Evolutionary conservation across 2,329 filamentous ascomycete genomes (phyloP).

Genomic region (Waltergamsia citrina): DNA sequence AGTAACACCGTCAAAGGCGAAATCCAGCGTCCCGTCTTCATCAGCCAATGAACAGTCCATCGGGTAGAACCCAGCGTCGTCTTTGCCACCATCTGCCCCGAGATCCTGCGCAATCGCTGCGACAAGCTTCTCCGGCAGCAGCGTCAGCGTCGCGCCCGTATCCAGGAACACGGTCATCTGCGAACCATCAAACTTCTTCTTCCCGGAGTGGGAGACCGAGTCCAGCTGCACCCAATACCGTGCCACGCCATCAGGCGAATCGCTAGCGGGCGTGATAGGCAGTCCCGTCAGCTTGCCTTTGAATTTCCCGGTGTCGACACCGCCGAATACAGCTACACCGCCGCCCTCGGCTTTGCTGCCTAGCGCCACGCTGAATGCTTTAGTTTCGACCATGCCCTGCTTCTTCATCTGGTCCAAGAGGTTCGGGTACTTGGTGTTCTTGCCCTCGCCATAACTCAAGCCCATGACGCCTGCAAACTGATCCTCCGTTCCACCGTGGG

Average conservation of each 20-base stretch:
- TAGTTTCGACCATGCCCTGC: constrained; percentile 46
- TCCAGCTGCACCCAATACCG: constrained; percentile 43
- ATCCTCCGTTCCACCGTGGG: constrained; percentile 32
- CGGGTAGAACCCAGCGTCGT: constrained; percentile 32
- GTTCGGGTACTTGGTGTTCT: constrained; percentile 37
- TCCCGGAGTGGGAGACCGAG: constrained; percentile 21
- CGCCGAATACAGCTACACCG: constrained; percentile 60
- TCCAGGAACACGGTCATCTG: constrained; percentile 55
- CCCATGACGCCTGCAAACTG: constrained; percentile 57
- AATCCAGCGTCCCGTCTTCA: constrained; percentile 34
- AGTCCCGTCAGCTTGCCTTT: constrained; percentile 47
- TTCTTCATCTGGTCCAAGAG: constrained; percentile 39
- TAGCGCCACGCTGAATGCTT: constrained; percentile 56
- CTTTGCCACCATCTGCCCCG: constrained; percentile 25
- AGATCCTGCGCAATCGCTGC: constrained; percentile 38
- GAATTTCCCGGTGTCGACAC: constrained; percentile 57
- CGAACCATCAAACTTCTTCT: constrained; percentile 21
- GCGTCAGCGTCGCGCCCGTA: constrained; percentile 59
- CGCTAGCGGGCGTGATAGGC: constrained; percentile 47
- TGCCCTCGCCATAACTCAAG: constrained; percentile 54
- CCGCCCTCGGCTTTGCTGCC: constrained; percentile 50
- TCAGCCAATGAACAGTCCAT: constrained; percentile 33
- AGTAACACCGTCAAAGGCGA: constrained; percentile 35
- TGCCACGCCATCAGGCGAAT: constrained; percentile 44
- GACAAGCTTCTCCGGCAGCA: constrained; percentile 50